These are phyloP conservation scores for Trichoderma semiorbis DNA, from an alignment of 2,329 filamentous ascomycete genomes.

Conservation along the genomic window DNA sequence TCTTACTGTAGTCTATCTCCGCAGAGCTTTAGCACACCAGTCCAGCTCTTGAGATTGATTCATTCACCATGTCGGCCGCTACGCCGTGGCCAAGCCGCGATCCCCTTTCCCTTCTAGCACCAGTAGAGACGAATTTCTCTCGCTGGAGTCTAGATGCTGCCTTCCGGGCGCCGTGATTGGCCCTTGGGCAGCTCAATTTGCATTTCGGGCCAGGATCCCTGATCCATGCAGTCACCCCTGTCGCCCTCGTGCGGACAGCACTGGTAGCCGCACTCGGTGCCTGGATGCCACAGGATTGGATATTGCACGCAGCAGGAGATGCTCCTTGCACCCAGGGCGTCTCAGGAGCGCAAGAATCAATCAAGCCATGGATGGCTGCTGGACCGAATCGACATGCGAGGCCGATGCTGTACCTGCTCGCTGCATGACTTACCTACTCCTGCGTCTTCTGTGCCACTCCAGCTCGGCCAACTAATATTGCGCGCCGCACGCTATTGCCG, in stretches of 20 bases:
- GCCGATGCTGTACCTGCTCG: neutral
- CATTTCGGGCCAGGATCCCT: conserved; percentile 10
- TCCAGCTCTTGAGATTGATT: neutral
- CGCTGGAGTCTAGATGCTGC: conserved; percentile 4
- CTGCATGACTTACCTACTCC: neutral
- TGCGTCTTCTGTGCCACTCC: conserved; percentile 3
- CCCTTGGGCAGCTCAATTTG: conserved; percentile 13
- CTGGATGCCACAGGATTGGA: neutral
- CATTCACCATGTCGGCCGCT: conserved; percentile 5
- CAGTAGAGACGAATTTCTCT: conserved; percentile 16
- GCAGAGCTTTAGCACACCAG: neutral
- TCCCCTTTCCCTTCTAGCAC: conserved; percentile 7
- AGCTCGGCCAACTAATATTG: conserved; percentile 12
- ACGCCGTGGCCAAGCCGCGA: conserved; percentile 4
- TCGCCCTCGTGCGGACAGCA: conserved; percentile 17
- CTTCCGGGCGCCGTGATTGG: conserved; percentile 12
- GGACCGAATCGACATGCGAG: neutral
- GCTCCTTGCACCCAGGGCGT: neutral
- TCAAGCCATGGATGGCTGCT: neutral
- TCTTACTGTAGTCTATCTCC: neutral
- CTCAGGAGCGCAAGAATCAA: conserved; percentile 10
- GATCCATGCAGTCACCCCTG: neutral
- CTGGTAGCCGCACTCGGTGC: neutral
- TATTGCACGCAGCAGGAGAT: conserved; percentile 1
- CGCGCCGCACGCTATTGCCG: conserved; percentile 8